These are phyloP conservation scores for Xanthoconium separans DNA, from an alignment of 1,284 basidiomycete genomes.

Conservation along the genomic window DNA sequence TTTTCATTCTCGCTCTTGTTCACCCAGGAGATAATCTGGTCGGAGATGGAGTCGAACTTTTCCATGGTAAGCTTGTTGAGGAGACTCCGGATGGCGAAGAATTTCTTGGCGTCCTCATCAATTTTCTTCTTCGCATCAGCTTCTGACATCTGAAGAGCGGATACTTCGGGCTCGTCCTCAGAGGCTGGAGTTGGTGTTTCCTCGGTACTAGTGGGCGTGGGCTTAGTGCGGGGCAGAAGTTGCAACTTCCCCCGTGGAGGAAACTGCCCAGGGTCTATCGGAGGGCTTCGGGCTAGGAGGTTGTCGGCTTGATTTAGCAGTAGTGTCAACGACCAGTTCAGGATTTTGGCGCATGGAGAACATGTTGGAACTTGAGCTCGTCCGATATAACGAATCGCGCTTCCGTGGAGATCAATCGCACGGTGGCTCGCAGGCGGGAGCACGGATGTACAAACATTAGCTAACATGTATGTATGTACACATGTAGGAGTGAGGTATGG, in stretches of 20 bases:
- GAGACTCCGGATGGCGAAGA: constrained; percentile 68
- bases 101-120: constrained; percentile 75
- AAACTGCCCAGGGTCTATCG: constrained; percentile 36
- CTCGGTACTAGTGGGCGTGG: constrained; percentile 36
- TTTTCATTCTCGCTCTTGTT: constrained; percentile 93
- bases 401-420: too few relatives aligned
- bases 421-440: too few relatives aligned
- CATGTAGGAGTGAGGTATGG: too few relatives aligned
- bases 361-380: constrained; percentile 79
- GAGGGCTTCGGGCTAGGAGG: constrained; percentile 52
- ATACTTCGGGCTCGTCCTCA: constrained; percentile 51
- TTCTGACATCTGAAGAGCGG: constrained; percentile 58
- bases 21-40: constrained; percentile 91
- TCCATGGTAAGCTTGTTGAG: constrained; percentile 98
- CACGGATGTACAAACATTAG: too few relatives aligned
- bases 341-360: constrained; percentile 72
- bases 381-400: constrained; percentile 73
- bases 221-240: constrained; percentile 49
- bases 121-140: constrained; percentile 78
- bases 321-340: constrained; percentile 49
- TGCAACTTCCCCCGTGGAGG: constrained; percentile 71
- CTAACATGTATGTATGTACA: too few relatives aligned
- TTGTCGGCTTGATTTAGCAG: constrained; percentile 47
- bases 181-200: constrained; percentile 50
- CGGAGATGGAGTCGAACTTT: constrained; percentile 93